Evolutionary conservation across 179 eudicot genomes (phyloP), one percentile per base, ranked within the genome.

Genomic region (Silene vulgaris): DNA sequence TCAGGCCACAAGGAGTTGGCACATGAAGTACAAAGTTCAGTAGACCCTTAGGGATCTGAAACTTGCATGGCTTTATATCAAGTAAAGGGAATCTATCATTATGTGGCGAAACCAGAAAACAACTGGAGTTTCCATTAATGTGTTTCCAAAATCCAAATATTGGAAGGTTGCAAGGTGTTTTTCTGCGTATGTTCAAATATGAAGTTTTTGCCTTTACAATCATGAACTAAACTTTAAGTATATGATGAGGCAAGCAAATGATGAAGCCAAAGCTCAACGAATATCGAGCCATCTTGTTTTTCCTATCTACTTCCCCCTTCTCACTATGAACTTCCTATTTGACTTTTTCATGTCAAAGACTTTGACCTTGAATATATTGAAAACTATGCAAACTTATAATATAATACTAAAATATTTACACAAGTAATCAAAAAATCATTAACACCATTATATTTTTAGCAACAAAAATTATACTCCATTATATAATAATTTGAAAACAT

Each of bases 121-220:
- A 19, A 40, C 59, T 45, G 16, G 5, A 43, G 11, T 52, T 69
- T 52, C 72, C 45, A 26, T 12, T 26, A 12, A 2, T 61, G 37
- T 23, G 43, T 45, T 40, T 43, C 13, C 16, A 45, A 3, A 1
- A 16, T 67, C 8, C 21, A 69, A 21, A 8, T 11, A 20, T 20
- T 69, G 45, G 28, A 69, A 40, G 57, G 30, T 32, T 67, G 23
- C 48, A 67, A 8, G 71, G 52, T 67, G 50, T 67, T 67, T 37
- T 26, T 9, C 6, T 12, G 52, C 50, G 11, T n/a, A 14, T 65
- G 69, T 63, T 26, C 26, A 21, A 29, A 65, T 14, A 16, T 67
- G 71, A 67, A 67, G 71, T 17, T 67, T 66, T 35, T 67, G 71
- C 48, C 28, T 67, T 19, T 35, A n/a, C 50, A 45, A 35, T 32